Evolutionary conservation across 495 filamentous ascomycete species (phyloP).

Genomic region (Aspergillus incahuasiensis): DNA sequence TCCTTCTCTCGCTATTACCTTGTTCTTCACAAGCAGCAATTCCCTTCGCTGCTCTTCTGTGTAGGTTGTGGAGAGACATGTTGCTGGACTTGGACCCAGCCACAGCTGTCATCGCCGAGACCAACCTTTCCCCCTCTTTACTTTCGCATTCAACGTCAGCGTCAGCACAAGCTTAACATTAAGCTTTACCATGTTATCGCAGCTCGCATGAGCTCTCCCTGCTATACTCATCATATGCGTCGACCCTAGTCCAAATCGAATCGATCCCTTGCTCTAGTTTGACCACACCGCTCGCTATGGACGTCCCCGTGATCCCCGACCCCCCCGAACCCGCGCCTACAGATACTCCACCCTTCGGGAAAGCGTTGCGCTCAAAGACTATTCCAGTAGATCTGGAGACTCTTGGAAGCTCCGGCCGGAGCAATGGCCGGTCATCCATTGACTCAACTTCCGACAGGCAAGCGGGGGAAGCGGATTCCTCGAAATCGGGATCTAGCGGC

Average conservation of each 20-base stretch:
- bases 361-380: conserved; percentile 30
- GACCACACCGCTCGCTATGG: conserved; percentile 21
- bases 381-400: conserved; percentile 32
- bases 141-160: background rate
- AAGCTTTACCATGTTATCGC: background rate
- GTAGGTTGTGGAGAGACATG: conserved; percentile 5
- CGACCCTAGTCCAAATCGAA: background rate
- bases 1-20: background rate
- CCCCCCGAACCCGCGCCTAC: conserved; percentile 20
- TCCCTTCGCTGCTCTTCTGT: background rate
- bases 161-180: background rate
- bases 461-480: conserved; percentile 35
- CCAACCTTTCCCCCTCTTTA: conserved; percentile 1
- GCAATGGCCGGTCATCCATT: conserved; percentile 42
- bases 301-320: conserved; percentile 22
- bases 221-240: background rate
- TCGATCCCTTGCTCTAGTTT: background rate
- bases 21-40: background rate
- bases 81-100: conserved; percentile 1
- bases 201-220: background rate
- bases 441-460: conserved; percentile 42
- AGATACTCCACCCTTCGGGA: conserved; percentile 23
- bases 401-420: conserved; percentile 31
- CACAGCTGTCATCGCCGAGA: conserved; percentile 2
- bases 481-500: conserved; percentile 36